Evolutionary conservation across 768 basidiomycete genomes (phyloP).

Genomic region (Suillus bovinus): DNA sequence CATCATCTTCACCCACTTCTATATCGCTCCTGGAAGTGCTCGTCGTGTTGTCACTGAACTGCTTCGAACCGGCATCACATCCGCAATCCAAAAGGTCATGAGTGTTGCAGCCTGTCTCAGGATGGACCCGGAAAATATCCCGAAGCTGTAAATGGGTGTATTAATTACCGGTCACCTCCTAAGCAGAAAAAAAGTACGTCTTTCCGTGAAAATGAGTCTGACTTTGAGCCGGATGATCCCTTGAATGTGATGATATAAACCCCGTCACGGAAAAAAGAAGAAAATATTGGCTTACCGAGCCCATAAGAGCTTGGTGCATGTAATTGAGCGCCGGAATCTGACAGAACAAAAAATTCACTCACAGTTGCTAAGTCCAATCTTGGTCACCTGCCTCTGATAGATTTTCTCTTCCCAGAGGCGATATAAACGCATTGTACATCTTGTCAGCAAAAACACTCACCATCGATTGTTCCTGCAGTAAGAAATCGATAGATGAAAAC

Average conservation of each 20-base stretch:
- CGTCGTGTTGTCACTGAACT: slow-evolving; percentile 9
- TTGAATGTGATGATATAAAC: slow-evolving; percentile 26
- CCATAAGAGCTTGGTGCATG: slow-evolving; percentile 60
- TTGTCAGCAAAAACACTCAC: slow-evolving; percentile 35
- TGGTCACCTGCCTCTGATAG: slow-evolving; percentile 92
- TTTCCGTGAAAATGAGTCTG: slow-evolving; percentile 83
- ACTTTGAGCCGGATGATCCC: slow-evolving; percentile 57
- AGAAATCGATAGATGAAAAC: slow-evolving; percentile 90
- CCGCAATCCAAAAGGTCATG: slow-evolving; percentile 88
- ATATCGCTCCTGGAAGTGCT: too few species aligned
- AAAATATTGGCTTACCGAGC: slow-evolving; percentile 45
- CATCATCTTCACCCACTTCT: slow-evolving; percentile 19
- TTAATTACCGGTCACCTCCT: background rate
- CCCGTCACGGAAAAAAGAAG: background rate
- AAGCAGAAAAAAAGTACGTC: slow-evolving; percentile 54
- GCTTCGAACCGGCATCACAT: slow-evolving; percentile 44
- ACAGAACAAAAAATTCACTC: slow-evolving; percentile 31
- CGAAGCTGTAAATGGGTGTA: slow-evolving; percentile 56
- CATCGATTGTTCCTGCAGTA: slow-evolving; percentile 90
- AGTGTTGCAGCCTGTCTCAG: slow-evolving; percentile 80
- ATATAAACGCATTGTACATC: slow-evolving; percentile 5
- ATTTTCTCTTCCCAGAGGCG: slow-evolving; percentile 67
- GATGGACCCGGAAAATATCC: slow-evolving; percentile 89
- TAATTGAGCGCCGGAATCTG: background rate
- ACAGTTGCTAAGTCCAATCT: slow-evolving; percentile 89